A percentile compares a stretch with the other conserved stretches of the same genome.
Conservation (phyloP, 164 flowering plant species). For the Magnolia kwangsiensis region DNA sequence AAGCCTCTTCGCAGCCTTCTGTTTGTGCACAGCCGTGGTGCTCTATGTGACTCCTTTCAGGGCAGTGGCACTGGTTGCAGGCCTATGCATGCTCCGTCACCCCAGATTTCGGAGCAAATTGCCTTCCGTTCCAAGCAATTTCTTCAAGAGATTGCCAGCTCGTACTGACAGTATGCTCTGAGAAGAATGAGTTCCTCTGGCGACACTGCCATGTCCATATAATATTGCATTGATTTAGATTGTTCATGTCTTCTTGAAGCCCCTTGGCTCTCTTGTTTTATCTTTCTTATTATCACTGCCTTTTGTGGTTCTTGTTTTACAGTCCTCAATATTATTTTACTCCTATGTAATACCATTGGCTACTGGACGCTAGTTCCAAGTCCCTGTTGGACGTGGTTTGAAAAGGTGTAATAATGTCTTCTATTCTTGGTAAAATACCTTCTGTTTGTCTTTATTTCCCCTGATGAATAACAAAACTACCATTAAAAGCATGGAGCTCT, state of each 20-base stretch:
- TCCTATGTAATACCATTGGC: neutral
- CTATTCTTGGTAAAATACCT: too few relatives aligned
- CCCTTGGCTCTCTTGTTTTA: neutral
- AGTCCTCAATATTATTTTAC: too few relatives aligned
- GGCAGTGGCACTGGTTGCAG: constrained; percentile 45
- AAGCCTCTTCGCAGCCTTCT: constrained; percentile 41
- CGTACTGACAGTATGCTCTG: constrained; percentile 51
- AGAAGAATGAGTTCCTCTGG: neutral
- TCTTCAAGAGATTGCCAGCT: constrained; percentile 67
- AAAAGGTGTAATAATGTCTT: too few relatives aligned
- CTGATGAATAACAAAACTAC: too few relatives aligned
- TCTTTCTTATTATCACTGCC: neutral
- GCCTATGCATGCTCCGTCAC: constrained; percentile 55
- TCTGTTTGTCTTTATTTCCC: too few relatives aligned
- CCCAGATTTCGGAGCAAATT: constrained; percentile 66
- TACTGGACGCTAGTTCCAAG: too few relatives aligned
- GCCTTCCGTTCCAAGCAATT: constrained; percentile 66
- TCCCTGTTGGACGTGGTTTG: too few relatives aligned
- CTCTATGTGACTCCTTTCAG: constrained; percentile 56
- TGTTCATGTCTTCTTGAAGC: neutral
- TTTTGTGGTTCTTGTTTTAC: neutral
- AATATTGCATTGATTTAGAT: neutral
- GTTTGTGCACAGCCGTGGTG: constrained; percentile 42
- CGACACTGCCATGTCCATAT: neutral
- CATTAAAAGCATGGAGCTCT: too few relatives aligned